These are phyloP conservation scores for Chondrostereum purpureum DNA, from an alignment of 1,284 basidiomycete genomes.

Conservation along the genomic window DNA sequence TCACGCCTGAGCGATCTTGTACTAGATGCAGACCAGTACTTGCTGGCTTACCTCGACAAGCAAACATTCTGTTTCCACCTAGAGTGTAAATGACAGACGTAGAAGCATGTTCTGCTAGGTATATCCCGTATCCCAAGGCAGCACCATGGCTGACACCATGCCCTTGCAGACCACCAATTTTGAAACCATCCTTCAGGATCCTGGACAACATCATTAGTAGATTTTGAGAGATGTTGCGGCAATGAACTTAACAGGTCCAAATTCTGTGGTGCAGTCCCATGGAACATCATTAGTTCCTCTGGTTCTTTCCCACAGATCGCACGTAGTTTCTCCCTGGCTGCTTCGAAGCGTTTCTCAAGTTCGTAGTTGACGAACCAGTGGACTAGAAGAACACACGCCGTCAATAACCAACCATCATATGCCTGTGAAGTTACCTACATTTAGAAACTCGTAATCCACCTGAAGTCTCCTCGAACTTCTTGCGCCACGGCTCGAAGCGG, in stretches of 20 bases:
- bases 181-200: slow-evolving; percentile 12
- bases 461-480: slow-evolving; percentile 4
- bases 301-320: slow-evolving; percentile 9
- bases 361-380: slow-evolving; percentile 19
- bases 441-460: too few species aligned
- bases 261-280: slow-evolving; percentile 12
- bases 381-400: slow-evolving; percentile 6
- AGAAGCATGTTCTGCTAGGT: slow-evolving; percentile 11
- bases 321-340: slow-evolving; percentile 10
- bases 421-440: too few species aligned
- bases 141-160: slow-evolving; percentile 11
- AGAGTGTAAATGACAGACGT: slow-evolving; percentile 11
- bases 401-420: background rate
- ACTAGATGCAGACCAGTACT: background rate
- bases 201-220: slow-evolving; percentile 2
- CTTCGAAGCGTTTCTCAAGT: slow-evolving; percentile 16
- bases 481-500: slow-evolving; percentile 11
- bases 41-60: slow-evolving; percentile 17
- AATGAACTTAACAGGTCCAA: slow-evolving; percentile 12
- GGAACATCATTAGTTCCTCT: slow-evolving; percentile 13
- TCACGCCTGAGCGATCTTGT: background rate
- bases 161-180: slow-evolving; percentile 12
- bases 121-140: slow-evolving; percentile 13
- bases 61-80: slow-evolving; percentile 11
- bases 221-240: background rate